These are phyloP conservation scores for Selaginella tamariscina DNA, from an alignment of 75 land plant species.

Conservation along the genomic window DNA sequence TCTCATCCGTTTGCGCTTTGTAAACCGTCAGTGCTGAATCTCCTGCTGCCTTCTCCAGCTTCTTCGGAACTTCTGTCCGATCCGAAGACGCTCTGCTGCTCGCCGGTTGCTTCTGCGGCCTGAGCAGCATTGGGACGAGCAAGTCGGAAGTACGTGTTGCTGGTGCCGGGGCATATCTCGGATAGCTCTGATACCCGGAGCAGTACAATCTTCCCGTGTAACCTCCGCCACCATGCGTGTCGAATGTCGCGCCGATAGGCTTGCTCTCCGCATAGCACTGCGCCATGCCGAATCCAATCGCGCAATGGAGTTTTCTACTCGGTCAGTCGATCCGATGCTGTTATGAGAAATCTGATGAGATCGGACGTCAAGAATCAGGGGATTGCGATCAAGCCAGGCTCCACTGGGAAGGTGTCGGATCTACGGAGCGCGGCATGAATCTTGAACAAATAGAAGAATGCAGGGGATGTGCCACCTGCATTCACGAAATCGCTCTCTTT, in stretches of 20 bases:
- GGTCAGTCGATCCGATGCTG: neutral
- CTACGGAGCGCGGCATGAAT: neutral
- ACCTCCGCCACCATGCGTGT: neutral
- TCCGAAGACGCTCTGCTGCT: neutral
- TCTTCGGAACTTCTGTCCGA: too few relatives aligned
- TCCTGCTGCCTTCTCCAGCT: too few relatives aligned
- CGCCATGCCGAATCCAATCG: neutral
- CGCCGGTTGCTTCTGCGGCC: neutral
- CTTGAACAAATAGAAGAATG: neutral
- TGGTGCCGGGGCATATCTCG: neutral
- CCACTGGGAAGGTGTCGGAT: neutral
- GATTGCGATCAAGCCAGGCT: neutral
- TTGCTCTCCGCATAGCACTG: slow-evolving; percentile 1
- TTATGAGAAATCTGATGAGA: neutral
- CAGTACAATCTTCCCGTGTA: neutral
- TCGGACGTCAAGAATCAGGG: neutral
- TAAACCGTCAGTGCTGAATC: too few relatives aligned
- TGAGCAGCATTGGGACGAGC: neutral
- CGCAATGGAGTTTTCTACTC: neutral
- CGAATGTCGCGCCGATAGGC: neutral
- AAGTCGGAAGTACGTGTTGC: neutral
- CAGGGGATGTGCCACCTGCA: slow-evolving; percentile 2
- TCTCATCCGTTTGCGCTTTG: neutral
- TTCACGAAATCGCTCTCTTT: neutral
- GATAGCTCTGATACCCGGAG: neutral